phyloP scores from a whole-genome alignment of 2,329 filamentous ascomycete genomes.

The Pseudocercospora macadamiae region DNA sequence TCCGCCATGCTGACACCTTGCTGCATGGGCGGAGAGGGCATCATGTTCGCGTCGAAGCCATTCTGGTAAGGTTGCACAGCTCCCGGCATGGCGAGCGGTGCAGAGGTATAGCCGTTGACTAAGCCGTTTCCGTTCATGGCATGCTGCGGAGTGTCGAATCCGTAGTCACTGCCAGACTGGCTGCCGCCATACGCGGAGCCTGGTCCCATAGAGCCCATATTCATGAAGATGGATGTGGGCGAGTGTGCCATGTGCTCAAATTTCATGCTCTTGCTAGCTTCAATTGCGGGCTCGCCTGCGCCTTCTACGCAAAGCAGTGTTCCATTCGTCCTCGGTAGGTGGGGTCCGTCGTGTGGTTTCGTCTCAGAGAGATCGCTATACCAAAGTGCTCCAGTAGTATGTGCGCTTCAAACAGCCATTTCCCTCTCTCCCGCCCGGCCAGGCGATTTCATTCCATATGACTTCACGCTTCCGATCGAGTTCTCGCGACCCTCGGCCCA shows the following conservation, averaged over 20 bases:
- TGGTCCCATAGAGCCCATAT: constrained; percentile 26
- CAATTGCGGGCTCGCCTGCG: background rate
- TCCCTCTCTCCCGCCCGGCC: background rate
- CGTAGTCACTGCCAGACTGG: constrained; percentile 35
- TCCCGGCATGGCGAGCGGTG: constrained; percentile 12
- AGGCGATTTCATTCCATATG: constrained; percentile 8
- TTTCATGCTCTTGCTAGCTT: constrained; percentile 6
- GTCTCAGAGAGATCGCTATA: no score
- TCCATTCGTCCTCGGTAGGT: background rate
- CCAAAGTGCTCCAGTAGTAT: background rate
- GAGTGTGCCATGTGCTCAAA: constrained; percentile 1
- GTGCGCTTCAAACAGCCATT: constrained; percentile 4
- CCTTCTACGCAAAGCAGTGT: background rate
- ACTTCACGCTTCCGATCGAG: constrained; percentile 1
- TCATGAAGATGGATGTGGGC: constrained; percentile 26
- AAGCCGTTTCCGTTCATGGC: constrained; percentile 23
- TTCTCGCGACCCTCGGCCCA: constrained; percentile 4
- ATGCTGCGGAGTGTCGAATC: constrained; percentile 31
- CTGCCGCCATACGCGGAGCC: constrained; percentile 32
- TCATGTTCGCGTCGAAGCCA: constrained; percentile 22
- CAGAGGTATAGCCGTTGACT: constrained; percentile 24
- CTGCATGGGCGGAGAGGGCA: constrained; percentile 20
- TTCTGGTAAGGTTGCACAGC: constrained; percentile 17
- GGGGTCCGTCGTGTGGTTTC: background rate
- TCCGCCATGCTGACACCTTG: constrained; percentile 20